phyloP scores from a whole-genome alignment of 257 asterid genomes.

The Marsdenia floribunda region DNA sequence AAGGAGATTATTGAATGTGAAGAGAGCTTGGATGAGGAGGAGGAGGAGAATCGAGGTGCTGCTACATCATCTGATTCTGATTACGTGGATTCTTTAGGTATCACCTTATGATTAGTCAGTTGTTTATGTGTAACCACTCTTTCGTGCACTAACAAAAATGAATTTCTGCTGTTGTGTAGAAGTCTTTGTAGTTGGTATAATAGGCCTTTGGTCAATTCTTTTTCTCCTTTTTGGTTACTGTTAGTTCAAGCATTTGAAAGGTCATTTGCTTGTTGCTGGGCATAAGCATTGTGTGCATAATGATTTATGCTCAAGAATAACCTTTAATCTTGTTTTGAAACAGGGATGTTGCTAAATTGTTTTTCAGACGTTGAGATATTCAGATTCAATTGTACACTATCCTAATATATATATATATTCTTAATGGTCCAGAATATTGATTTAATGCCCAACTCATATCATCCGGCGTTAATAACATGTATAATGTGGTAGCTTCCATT shows the following conservation, averaged over 20 bases:
- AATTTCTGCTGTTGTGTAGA: background rate
- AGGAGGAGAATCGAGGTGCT: background rate
- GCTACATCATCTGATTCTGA: conserved; percentile 12
- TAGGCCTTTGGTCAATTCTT: background rate
- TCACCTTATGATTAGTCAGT: background rate
- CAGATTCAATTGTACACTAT: too few species aligned
- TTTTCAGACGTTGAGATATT: too few species aligned
- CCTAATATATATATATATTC: too few species aligned
- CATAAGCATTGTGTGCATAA: background rate
- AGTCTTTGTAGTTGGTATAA: background rate
- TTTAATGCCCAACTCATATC: too few species aligned
- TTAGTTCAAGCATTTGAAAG: background rate
- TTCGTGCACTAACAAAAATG: background rate
- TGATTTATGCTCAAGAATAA: background rate
- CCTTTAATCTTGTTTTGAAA: background rate
- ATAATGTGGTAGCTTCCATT: too few species aligned
- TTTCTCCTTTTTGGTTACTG: background rate
- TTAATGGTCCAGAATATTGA: too few species aligned
- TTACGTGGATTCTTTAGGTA: background rate
- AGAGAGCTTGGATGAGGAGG: background rate
- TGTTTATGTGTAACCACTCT: background rate
- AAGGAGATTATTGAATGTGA: background rate
- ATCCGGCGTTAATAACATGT: too few species aligned
- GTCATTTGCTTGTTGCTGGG: background rate
- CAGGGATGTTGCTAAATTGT: too few species aligned